Evolutionary conservation across 169 alveolate species (phyloP), one percentile per base, ranked within the genome.

Genomic region (Eimeria maxima): DNA sequence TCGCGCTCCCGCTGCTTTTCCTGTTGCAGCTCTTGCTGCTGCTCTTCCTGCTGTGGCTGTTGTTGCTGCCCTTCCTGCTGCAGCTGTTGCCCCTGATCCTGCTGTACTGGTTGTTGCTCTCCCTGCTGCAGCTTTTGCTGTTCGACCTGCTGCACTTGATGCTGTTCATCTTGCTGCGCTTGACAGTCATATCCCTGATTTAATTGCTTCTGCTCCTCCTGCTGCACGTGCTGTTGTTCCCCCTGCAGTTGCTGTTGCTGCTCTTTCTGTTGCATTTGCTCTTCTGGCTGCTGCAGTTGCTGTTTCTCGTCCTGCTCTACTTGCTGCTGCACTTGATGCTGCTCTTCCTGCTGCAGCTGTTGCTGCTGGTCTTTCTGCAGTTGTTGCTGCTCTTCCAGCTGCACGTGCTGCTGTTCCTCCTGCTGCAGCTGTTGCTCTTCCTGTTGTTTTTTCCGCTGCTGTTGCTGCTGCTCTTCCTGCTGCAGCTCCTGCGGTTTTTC

Each of bases 91-190:
- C 10, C 5, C 33, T 78, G 38, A 60, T 78, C 44, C 69, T 2
- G 89, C 89, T 78, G 89, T 65, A 78, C 24, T 29, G 38, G 60
- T 65, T 78, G 65, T 67, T 78, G 89, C 89, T 78, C 84, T 24
- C 33, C 84, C 24, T 74, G 60, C 60, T 53, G 60, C 60, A 53
- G 3, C 16, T 53, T 53, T 14, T 53, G 60, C 60, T 53, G 60
- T 3, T 53, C 60, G 0, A 0, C 60, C 10, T 53, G 60, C 60
- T 53, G 60, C 60, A 53, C 10, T 14, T 53, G 20, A 7, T 53
- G 60, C 60, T 53, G 60, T 14, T 14, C 60, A 11, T 53, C 60
- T 14, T 53, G 20, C 60, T 53, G 60, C 60, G 16, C 10, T 14
- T 53, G 60, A 7, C 16, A 3, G 20, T 53, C 20, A 1, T 53